These are phyloP conservation scores for Penicillium sumatraense DNA, from an alignment of 2,329 filamentous ascomycete species.

Conservation along the genomic window DNA sequence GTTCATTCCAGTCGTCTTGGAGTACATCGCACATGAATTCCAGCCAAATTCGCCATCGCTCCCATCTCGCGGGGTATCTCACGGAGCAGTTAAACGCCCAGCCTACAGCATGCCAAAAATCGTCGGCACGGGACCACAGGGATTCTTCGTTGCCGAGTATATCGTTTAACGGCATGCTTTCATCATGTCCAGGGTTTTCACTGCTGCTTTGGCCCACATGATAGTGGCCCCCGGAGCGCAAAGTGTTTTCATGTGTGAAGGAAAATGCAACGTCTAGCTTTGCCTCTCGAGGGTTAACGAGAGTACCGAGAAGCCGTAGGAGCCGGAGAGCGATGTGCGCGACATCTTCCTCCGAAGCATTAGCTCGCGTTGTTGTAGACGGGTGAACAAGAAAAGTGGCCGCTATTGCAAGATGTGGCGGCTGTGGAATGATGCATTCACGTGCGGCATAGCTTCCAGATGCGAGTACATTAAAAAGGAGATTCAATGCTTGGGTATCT, in stretches of 20 bases:
- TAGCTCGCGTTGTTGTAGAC: conserved; percentile 72
- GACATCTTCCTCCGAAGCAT: conserved; percentile 64
- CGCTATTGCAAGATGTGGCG: conserved; percentile 76
- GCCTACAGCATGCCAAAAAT: conserved; percentile 87
- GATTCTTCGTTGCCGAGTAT: conserved; percentile 67
- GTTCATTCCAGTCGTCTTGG: conserved; percentile 49
- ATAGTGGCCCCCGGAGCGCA: conserved; percentile 36
- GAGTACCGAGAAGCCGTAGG: conserved; percentile 67
- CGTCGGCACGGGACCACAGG: conserved; percentile 75
- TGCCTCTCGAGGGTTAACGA: conserved; percentile 72
- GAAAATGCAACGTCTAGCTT: conserved; percentile 72
- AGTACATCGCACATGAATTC: conserved; percentile 65
- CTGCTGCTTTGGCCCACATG: conserved; percentile 26
- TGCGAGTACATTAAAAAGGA: conserved; percentile 58
- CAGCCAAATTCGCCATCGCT: conserved; percentile 79
- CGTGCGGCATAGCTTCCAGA: conserved; percentile 41
- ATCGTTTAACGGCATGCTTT: conserved; percentile 60
- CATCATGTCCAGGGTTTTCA: conserved; percentile 38
- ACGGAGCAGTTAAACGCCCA: conserved; percentile 94
- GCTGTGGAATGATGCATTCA: conserved; percentile 68
- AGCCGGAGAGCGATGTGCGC: conserved; percentile 71
- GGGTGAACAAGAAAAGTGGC: conserved; percentile 84
- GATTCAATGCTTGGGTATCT: conserved; percentile 64
- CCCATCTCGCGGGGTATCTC: conserved; percentile 74
- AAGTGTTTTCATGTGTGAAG: conserved; percentile 57